These are phyloP conservation scores for Linnemannia zychae DNA, from an alignment of 192 early-diverging fungal genomes.

Conservation along the genomic window DNA sequence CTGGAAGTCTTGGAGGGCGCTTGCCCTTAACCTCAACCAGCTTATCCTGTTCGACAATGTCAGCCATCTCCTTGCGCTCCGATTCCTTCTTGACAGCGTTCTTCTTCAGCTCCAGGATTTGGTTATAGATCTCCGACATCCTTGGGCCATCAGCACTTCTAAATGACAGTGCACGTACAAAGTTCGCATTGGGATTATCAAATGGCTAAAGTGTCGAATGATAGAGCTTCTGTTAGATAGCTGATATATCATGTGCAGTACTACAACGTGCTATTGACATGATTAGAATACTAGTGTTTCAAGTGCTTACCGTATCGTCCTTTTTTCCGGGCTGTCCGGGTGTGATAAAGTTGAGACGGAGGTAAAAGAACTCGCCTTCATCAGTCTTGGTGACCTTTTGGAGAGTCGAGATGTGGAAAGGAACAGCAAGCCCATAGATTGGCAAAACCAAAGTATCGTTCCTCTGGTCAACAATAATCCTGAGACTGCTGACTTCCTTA, in stretches of 20 bases:
- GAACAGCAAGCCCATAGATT: constrained; percentile 95
- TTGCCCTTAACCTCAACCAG: constrained; percentile 82
- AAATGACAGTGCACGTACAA: constrained; percentile 94
- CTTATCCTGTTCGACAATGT: constrained; percentile 95
- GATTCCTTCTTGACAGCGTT: constrained; percentile 92
- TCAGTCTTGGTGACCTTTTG: constrained; percentile 96
- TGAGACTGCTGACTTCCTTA: constrained; percentile 77
- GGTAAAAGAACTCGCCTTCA: constrained; percentile 90
- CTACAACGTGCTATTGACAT: no score
- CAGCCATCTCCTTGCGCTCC: constrained; percentile 95
- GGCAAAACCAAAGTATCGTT: constrained; percentile 93
- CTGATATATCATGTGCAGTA: neutral
- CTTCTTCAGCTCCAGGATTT: constrained; percentile 94
- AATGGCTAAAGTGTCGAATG: constrained; percentile 69
- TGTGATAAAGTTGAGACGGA: constrained; percentile 96
- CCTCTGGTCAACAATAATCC: constrained; percentile 91
- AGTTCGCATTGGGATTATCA: constrained; percentile 89
- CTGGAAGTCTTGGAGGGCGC: constrained; percentile 79
- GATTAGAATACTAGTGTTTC: no score
- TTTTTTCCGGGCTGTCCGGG: constrained; percentile 96
- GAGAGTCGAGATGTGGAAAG: constrained; percentile 97
- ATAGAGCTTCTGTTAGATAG: neutral
- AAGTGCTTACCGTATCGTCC: constrained; percentile 72
- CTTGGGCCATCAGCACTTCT: constrained; percentile 86
- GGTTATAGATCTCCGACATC: constrained; percentile 87